A percentile compares a stretch with the other conserved stretches of the same genome.
phyloP scores from a whole-genome alignment of 2,329 filamentous ascomycete genomes.

The Penicillium thymicola region DNA sequence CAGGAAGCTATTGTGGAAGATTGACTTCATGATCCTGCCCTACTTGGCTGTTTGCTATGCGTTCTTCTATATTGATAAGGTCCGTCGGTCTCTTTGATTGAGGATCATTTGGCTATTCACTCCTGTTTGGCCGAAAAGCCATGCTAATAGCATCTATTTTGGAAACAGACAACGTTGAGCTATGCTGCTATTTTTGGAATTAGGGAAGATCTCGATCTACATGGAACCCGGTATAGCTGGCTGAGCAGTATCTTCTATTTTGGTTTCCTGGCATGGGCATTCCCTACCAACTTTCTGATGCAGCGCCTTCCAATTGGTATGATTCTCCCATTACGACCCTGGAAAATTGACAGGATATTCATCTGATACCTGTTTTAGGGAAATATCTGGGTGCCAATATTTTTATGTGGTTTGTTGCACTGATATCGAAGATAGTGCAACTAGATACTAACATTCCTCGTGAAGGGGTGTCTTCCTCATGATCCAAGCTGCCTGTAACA shows the following conservation, averaged over 20 bases:
- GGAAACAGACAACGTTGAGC: constrained; percentile 52
- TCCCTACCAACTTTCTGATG: constrained; percentile 54
- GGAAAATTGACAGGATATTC: not conserved
- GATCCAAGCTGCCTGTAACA: constrained; percentile 53
- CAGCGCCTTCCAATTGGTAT: constrained; percentile 52
- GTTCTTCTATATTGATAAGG: constrained; percentile 52
- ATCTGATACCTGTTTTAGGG: constrained; percentile 25
- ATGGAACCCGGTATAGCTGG: constrained; percentile 59
- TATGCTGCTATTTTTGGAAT: constrained; percentile 67
- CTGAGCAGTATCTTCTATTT: constrained; percentile 56
- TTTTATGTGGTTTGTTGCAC: constrained; percentile 48
- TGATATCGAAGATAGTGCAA: not conserved
- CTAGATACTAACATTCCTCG: not conserved
- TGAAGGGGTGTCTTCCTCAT: constrained; percentile 49
- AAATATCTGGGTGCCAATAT: constrained; percentile 57
- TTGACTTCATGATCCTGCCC: constrained; percentile 59
- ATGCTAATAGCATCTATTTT: not conserved
- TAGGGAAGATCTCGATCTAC: constrained; percentile 54
- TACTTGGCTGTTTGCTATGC: constrained; percentile 54
- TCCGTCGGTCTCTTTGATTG: constrained; percentile 9
- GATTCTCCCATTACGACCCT: too few relatives aligned
- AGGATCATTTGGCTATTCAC: not conserved
- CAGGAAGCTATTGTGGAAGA: constrained; percentile 51
- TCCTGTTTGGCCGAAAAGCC: not conserved
- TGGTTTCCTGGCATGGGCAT: constrained; percentile 53